phyloP scores from a whole-genome alignment of 306 rosid genomes.

The Acacia confusa region DNA sequence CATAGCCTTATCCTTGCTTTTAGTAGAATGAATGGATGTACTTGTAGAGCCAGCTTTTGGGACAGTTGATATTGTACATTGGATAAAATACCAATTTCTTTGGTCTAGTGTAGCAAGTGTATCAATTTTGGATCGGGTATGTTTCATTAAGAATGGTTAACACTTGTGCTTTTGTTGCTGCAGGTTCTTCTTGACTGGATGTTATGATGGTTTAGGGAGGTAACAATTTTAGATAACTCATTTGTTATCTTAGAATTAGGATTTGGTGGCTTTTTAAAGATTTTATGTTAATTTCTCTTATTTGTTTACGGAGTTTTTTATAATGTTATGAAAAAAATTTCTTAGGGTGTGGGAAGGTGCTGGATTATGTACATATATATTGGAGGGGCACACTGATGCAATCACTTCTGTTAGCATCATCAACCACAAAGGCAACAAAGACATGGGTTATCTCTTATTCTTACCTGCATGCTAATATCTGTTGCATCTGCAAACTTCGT shows the following conservation, averaged over 20 bases:
- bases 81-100: slow-evolving; percentile 2
- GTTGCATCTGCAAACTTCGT: neutral
- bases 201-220: slow-evolving; percentile 93
- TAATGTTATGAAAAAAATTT: neutral
- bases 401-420: slow-evolving; percentile 68
- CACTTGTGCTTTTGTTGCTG: slow-evolving; percentile 29
- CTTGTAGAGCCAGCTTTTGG: neutral
- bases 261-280: slow-evolving; percentile 9
- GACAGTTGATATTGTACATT: neutral
- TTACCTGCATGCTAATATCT: neutral
- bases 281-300: slow-evolving; percentile 13
- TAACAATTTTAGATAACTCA: slow-evolving; percentile 27
- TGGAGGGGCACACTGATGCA: slow-evolving; percentile 82
- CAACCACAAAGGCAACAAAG: slow-evolving; percentile 55
- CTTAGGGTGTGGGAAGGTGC: slow-evolving; percentile 78
- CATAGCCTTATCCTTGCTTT: neutral
- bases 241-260: neutral
- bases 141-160: neutral
- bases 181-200: slow-evolving; percentile 97
- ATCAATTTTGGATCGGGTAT: slow-evolving; percentile 11
- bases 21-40: neutral
- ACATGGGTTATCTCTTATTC: neutral
- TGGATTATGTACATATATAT: slow-evolving; percentile 71
- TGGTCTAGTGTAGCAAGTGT: neutral
- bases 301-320: slow-evolving; percentile 16